Conservation (phyloP, 1,284 basidiomycete species). For the Apiotrichum sp. region DNA sequence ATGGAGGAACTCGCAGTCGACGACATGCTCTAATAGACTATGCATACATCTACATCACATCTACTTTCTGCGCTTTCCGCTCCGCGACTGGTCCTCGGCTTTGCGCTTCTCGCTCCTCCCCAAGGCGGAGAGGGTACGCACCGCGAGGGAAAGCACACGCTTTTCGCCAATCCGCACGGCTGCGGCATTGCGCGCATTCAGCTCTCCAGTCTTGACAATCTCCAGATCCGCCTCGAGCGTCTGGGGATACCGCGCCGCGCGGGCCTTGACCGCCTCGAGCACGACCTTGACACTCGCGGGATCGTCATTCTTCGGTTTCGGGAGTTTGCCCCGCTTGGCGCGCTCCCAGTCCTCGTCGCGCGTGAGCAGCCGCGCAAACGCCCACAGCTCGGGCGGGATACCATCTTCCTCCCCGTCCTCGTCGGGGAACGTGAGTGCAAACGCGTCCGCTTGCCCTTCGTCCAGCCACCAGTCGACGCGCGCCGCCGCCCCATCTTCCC, state of each 20-base stretch:
- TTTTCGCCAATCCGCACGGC: slow-evolving; percentile 50
- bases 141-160: slow-evolving; percentile 34
- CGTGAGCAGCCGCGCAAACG: slow-evolving; percentile 65
- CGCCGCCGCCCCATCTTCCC: slow-evolving; percentile 34
- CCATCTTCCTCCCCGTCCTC: background rate
- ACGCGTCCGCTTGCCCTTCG: slow-evolving; percentile 79
- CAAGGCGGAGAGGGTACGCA: background rate
- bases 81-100: background rate
- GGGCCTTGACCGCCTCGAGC: slow-evolving; percentile 49
- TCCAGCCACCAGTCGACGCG: slow-evolving; percentile 88
- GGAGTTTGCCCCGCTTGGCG: slow-evolving; percentile 65
- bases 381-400: slow-evolving; percentile 58
- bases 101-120: slow-evolving; percentile 3
- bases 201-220: slow-evolving; percentile 17
- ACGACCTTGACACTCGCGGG: slow-evolving; percentile 46
- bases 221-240: slow-evolving; percentile 34
- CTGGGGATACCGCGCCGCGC: slow-evolving; percentile 5
- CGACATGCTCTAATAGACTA: slow-evolving; percentile 11
- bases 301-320: slow-evolving; percentile 63
- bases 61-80: slow-evolving; percentile 10
- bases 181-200: slow-evolving; percentile 33
- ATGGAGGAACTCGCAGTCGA: slow-evolving; percentile 12
- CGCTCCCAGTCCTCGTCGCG: slow-evolving; percentile 63
- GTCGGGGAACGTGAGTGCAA: slow-evolving; percentile 56
- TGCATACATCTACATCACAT: background rate